Base-by-base conservation (phyloP, 75 land plant genomes). In the Pinus tabuliformis region DNA sequence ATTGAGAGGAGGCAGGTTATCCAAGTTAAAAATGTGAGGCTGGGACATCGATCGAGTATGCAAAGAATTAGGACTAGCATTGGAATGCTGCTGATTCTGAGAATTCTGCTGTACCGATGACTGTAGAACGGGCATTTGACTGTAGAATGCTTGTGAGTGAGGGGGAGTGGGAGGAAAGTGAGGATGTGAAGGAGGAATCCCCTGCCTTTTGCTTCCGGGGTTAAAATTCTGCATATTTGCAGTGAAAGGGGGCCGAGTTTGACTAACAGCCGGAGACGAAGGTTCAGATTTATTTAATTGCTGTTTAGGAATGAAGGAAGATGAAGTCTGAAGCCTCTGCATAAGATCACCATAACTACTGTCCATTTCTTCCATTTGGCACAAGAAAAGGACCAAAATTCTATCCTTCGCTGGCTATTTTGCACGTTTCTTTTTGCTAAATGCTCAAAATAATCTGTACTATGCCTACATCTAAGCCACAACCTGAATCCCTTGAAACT, bases 1-100 rank as follows among this genome's bases (percentile, higher is more conserved):
- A 57, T 88, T 86, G 17, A 89, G 57, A 3, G 93, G 89, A 24
- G 91, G 90, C 73, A 89, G 75, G 12, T 89, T 81, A 73, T 90
- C 92, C 17, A 88, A 60, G 6, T 84, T 79, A 63, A 88, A 90
- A 45, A 89, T 80, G 0, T 87, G 36, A 3, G 93, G 89, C 80
- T 86, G 91, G 5, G 91, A 86, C 20, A 84, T 73, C 17, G 91
- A 90, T 45, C 89, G 76, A 3, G 81, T 28, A 56, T 73, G 81
- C 6, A 58, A 75, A 12, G 64, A 66, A 77, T 63, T 80, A 81
- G 36, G 74, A 24, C 65, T 71, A 24, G 65, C 68, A 62, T 73
- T 70, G 24, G 58, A 68, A 56, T 21, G 71, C 33, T 82, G 84
- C 21, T 37, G 22, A 28, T 73, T 66, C 75, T 70, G 30, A 12